Base-by-base conservation (phyloP, 805 yeast genomes). In the Yarrowia alimentaria region DNA sequence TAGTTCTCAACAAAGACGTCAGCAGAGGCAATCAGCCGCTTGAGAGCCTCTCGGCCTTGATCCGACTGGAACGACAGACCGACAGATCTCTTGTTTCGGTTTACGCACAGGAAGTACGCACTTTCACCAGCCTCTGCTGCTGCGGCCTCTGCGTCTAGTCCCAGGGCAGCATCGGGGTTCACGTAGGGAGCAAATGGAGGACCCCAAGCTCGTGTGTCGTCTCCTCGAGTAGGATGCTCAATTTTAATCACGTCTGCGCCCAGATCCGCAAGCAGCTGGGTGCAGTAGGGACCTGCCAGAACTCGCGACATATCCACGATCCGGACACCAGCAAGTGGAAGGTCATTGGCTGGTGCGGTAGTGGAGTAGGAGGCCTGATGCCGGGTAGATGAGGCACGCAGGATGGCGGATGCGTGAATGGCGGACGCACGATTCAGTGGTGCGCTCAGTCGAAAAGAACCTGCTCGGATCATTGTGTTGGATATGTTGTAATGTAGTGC, bases 151-250 rank as follows among this genome's bases (percentile, higher is more conserved):
- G 6, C 6, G 8, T 7, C 2, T 3, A 48, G 22, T 11, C 49
- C 34, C 10, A 50, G 26, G 9, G 26, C 13, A 6, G 20, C 50
- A 9, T 43, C 22, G 2, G 16, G 7, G 14, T 40, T 43, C 8
- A 19, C 42, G 21, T 29, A 40, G 10, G 53, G 47, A 5, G 71
- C 71, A 53, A 70, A 69, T 5, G 74, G 74, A 1, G 74, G 74
- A 13, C 74, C 74, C 74, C 74, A 69, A 5, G 68, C 65, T 25
- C 73, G 60, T 1, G 74, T 69, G 43, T 70, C 74, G 56, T 70
- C 74, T 11, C 74, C 74, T 6, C 74, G 61, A 7, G 53, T 53
- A 1, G 72, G 72, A 52, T 69, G 73, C 59, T 69, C 74, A 40
- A 69, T 61, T 42, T 69, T 69, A 37, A 69, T 58, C 10, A 70